These are phyloP conservation scores for Candida sp. DNA, from an alignment of 1,139 yeast species.

Conservation along the genomic window DNA sequence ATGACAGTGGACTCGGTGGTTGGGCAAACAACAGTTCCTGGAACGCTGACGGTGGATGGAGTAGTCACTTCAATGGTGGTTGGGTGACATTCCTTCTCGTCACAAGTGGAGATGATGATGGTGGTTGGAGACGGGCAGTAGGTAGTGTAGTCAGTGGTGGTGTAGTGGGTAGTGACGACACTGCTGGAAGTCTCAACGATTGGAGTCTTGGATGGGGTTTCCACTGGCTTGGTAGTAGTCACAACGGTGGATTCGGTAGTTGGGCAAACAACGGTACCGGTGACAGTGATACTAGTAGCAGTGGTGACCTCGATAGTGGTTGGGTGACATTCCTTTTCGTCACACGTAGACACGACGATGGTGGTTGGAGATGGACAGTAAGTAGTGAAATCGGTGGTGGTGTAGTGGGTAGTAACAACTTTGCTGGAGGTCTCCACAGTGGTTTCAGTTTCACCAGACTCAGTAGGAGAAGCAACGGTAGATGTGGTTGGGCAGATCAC, in stretches of 20 bases:
- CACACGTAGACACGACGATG: slow-evolving; percentile 4
- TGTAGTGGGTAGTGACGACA: slow-evolving; percentile 3
- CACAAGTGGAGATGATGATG: slow-evolving; percentile 4
- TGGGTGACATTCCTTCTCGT: slow-evolving; percentile 5
- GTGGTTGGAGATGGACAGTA: slow-evolving; percentile 7
- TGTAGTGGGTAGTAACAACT: background rate
- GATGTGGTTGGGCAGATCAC: slow-evolving; percentile 7
- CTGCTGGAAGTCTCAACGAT: background rate
- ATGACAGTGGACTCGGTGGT: slow-evolving; percentile 43
- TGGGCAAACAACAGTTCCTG: slow-evolving; percentile 18
- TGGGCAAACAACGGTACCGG: slow-evolving; percentile 12
- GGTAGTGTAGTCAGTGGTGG: slow-evolving; percentile 14
- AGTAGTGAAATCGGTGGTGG: slow-evolving; percentile 3
- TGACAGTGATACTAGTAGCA: slow-evolving; percentile 5
- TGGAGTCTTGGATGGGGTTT: background rate
- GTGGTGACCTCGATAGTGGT: slow-evolving; percentile 3
- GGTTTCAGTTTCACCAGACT: background rate
- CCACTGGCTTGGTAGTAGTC: too few relatives aligned
- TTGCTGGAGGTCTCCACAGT: background rate
- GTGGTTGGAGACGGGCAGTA: slow-evolving; percentile 13
- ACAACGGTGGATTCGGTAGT: background rate
- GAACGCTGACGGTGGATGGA: slow-evolving; percentile 4
- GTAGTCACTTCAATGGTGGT: slow-evolving; percentile 5
- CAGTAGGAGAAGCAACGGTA: background rate
- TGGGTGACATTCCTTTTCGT: slow-evolving; percentile 4